Conservation (phyloP, 2,329 filamentous ascomycete species). For the Claviceps purpurea region DNA sequence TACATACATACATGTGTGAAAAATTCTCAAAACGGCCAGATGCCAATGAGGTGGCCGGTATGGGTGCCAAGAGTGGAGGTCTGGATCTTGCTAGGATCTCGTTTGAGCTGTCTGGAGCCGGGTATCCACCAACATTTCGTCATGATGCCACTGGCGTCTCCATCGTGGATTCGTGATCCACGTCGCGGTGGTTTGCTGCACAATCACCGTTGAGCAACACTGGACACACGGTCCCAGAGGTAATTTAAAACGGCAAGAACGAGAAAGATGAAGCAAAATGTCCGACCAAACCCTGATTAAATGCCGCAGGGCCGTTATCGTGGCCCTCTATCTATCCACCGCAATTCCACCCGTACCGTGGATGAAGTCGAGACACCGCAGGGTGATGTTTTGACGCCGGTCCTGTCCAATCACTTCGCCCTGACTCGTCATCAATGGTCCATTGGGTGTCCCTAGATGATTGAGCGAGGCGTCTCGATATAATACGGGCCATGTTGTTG, state of each 20-base stretch:
- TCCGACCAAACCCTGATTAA: constrained; percentile 14
- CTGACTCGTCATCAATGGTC: constrained; percentile 1
- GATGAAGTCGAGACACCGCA: constrained; percentile 1
- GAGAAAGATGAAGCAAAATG: not conserved
- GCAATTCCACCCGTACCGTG: constrained; percentile 10
- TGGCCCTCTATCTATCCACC: constrained; percentile 10
- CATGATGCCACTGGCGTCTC: constrained; percentile 3
- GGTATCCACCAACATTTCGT: constrained; percentile 7
- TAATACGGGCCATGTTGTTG: not conserved
- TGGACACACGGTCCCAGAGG: constrained; percentile 15
- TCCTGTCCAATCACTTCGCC: not conserved
- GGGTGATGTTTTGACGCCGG: constrained; percentile 2
- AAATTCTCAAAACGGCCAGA: not conserved
- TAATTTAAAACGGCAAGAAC: constrained; percentile 4
- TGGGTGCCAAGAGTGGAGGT: constrained; percentile 6
- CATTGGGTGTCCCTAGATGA: not conserved
- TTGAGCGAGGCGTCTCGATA: not conserved
- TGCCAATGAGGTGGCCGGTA: not conserved
- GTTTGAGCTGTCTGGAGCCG: not conserved
- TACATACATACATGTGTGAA: not conserved
- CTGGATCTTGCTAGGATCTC: constrained; percentile 7
- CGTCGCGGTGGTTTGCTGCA: constrained; percentile 2
- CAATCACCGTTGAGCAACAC: constrained; percentile 3
- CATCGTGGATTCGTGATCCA: constrained; percentile 1
- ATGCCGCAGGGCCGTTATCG: constrained; percentile 18